These are phyloP conservation scores for Tricholoma hemisulphureum DNA, from an alignment of 768 basidiomycete species.

Conservation along the genomic window DNA sequence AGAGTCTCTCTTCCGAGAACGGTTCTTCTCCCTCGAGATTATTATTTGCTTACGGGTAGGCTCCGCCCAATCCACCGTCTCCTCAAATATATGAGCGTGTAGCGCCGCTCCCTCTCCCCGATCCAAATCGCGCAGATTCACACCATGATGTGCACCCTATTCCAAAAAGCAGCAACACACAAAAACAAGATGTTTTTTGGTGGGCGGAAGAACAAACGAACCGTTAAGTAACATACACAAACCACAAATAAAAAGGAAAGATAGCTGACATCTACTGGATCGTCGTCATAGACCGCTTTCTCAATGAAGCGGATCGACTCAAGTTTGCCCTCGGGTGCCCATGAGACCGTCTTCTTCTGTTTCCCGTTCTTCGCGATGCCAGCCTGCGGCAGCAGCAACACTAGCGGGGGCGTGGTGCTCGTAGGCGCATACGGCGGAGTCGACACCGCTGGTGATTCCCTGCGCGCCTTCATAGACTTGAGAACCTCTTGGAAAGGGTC, in stretches of 20 bases:
- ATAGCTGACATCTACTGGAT: slow-evolving; percentile 79
- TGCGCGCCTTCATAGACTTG: slow-evolving; percentile 67
- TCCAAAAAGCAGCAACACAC: slow-evolving; percentile 32
- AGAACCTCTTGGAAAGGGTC: slow-evolving; percentile 84
- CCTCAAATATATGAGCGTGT: slow-evolving; percentile 81
- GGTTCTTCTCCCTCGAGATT: slow-evolving; percentile 18
- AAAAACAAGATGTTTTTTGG: slow-evolving; percentile 18
- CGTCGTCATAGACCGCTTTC: slow-evolving; percentile 86
- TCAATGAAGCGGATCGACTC: slow-evolving; percentile 79
- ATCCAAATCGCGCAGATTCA: slow-evolving; percentile 83
- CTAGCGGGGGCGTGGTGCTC: slow-evolving; percentile 29
- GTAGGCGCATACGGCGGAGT: slow-evolving; percentile 49
- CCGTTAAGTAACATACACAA: slow-evolving; percentile 54
- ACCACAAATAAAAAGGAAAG: slow-evolving; percentile 36
- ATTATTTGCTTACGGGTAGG: slow-evolving; percentile 63
- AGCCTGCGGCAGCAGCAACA: slow-evolving; percentile 12
- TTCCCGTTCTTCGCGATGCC: slow-evolving; percentile 44
- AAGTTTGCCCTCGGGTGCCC: slow-evolving; percentile 73
- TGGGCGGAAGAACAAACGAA: slow-evolving; percentile 27
- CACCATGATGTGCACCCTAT: slow-evolving; percentile 71
- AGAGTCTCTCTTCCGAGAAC: slow-evolving; percentile 17
- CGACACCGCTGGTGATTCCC: slow-evolving; percentile 58
- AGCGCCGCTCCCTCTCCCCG: slow-evolving; percentile 84
- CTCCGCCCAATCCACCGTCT: slow-evolving; percentile 83
- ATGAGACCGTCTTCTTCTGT: slow-evolving; percentile 77